Base-by-base conservation (phyloP, 2,329 filamentous ascomycete genomes). In the Sclerotinia sclerotiorum region DNA sequence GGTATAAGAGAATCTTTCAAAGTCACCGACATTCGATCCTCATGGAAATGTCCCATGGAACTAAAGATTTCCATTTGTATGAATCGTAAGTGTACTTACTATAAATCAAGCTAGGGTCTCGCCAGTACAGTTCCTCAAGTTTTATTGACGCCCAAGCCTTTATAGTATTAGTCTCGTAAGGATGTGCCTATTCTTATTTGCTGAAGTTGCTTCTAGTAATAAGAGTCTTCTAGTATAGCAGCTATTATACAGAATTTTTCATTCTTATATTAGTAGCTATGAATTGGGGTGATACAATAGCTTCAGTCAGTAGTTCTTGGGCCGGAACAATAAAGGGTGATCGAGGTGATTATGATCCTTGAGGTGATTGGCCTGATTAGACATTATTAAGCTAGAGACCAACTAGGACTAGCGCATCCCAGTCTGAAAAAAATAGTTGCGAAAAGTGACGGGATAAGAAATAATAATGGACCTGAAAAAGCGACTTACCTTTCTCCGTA, bases 271-370 rank as follows among this genome's bases (percentile, higher is more conserved):
- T n/a, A 11, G 8, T 55, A 56, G 32, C 62, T 27, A 55, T 32
- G 29, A 32, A 24, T 24, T 44, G 62, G 24, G 62, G 24, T 29
- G 48, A 65, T 32, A 56, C 35, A 24, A 56, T 57, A 57, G 51
- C 52, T 32, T n/a, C 52, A 54, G 51, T 5, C 21, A 48, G 58
- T 48, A 32, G 58, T 61, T 29, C 48, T 48, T 21, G 29, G 29
- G 42, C 17, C 21, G 15, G 24, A 46, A n/a, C 19, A 61, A 29
- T 17, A 29, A 46, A 46, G 32, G 13, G 56, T 39, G n/a, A n/a
- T 17, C 29, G 5, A 29, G 32, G 5, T 35, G 5, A 10, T 35
- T n/a, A n/a, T n/a, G n/a, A n/a, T n/a, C n/a, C n/a, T n/a, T n/a
- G n/a, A n/a, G n/a, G n/a, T n/a, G n/a, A n/a, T 39, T 39, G 13